Evolutionary conservation across 1,284 basidiomycete species (phyloP).

Genomic region (Rhodotorula sp.): DNA sequence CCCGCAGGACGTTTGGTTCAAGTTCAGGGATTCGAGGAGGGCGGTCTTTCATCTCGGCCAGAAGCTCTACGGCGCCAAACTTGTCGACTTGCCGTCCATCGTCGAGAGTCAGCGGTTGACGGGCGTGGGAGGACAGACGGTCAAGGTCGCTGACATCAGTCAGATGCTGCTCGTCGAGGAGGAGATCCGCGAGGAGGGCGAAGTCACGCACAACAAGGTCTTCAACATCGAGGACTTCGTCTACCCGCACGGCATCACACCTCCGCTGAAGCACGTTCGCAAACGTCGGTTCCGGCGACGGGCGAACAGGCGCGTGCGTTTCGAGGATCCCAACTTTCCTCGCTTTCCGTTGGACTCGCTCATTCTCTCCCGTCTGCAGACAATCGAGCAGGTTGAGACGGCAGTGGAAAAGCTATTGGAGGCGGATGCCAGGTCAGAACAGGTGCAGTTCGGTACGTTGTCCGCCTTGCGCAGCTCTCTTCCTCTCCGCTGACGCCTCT

Average conservation of each 20-base stretch:
- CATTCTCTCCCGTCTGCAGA: constrained; percentile 53
- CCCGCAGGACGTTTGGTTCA: constrained; percentile 85
- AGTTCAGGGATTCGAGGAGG: constrained; percentile 94
- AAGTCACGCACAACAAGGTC: constrained; percentile 50
- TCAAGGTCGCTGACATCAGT: constrained; percentile 98
- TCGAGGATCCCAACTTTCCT: neutral
- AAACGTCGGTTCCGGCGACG: constrained; percentile 92
- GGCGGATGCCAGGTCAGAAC: constrained; percentile 75
- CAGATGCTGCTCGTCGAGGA: constrained; percentile 72
- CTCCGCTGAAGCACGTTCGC: constrained; percentile 84
- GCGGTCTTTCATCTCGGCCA: constrained; percentile 86
- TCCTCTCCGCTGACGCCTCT: neutral
- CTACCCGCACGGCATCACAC: constrained; percentile 95
- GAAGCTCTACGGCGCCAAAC: constrained; percentile 79
- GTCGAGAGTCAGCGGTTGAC: constrained; percentile 83
- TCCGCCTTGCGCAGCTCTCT: neutral
- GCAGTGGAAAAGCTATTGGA: constrained; percentile 89
- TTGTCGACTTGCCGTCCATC: constrained; percentile 93
- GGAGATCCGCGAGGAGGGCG: constrained; percentile 69
- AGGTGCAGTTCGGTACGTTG: constrained; percentile 68
- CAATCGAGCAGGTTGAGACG: constrained; percentile 95
- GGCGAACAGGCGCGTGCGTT: constrained; percentile 70
- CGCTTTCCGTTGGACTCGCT: neutral
- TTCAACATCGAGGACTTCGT: constrained; percentile 95
- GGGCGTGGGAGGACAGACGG: constrained; percentile 63